Evolutionary conservation across 306 rosid genomes (phyloP).

Genomic region (Astragalus membranaceus): DNA sequence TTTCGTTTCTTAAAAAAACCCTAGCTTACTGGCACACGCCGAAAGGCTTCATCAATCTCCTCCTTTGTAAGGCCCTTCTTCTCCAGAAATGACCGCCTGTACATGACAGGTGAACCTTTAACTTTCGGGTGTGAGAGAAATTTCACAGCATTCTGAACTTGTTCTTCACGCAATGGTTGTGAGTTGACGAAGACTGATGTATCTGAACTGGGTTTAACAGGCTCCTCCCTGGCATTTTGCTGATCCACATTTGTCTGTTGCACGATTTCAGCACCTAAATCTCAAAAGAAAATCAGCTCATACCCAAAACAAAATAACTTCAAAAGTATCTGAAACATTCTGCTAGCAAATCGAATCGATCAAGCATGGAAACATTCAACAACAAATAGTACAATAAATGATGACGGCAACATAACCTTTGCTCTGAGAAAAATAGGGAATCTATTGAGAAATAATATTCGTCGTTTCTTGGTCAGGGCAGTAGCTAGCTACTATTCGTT

Average conservation of each 20-base stretch:
- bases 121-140: constrained; percentile 91
- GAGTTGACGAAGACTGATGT: constrained; percentile 77
- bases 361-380: constrained; percentile 9
- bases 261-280: constrained; percentile 28
- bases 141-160: constrained; percentile 88
- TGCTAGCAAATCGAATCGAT: background rate
- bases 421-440: constrained; percentile 12
- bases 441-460: background rate
- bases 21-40: constrained; percentile 74
- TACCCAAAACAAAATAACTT: background rate
- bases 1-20: background rate
- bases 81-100: constrained; percentile 84
- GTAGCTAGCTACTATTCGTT: background rate
- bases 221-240: constrained; percentile 47
- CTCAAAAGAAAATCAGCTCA: constrained; percentile 10
- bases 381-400: background rate
- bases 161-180: constrained; percentile 87
- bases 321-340: background rate
- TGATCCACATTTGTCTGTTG: constrained; percentile 40
- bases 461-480: background rate
- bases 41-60: constrained; percentile 98
- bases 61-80: constrained; percentile 93
- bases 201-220: constrained; percentile 38
- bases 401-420: background rate
- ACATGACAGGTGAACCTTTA: constrained; percentile 80